Evolutionary conservation across 306 rosid species (phyloP).

Genomic region (Castanospermum australe): DNA sequence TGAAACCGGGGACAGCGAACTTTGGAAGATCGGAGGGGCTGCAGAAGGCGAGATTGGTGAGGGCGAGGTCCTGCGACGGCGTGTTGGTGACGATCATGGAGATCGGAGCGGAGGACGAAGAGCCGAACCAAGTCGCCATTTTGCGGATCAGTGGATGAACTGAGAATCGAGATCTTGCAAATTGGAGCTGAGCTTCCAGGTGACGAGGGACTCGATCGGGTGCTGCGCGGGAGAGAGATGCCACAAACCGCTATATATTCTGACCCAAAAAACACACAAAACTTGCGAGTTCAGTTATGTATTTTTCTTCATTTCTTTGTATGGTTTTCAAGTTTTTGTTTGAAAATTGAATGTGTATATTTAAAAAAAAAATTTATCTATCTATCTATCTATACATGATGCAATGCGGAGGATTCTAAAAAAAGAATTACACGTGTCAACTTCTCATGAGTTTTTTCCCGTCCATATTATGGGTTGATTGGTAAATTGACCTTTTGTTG

Average conservation of each 20-base stretch:
- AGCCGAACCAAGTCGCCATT: constrained; percentile 64
- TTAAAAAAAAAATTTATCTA: too few relatives aligned
- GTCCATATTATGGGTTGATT: too few relatives aligned
- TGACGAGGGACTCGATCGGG: neutral
- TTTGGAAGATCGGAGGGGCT: constrained; percentile 61
- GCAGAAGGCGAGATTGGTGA: constrained; percentile 77
- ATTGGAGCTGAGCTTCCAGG: constrained; percentile 22
- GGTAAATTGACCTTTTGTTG: too few relatives aligned
- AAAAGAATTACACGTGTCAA: too few relatives aligned
- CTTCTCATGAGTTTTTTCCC: too few relatives aligned
- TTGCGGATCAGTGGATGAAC: neutral
- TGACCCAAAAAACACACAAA: neutral
- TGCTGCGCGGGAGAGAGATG: constrained; percentile 32
- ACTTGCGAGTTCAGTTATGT: too few relatives aligned
- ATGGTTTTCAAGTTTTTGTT: too few relatives aligned
- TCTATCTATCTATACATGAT: too few relatives aligned
- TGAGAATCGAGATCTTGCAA: too few relatives aligned
- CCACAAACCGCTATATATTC: neutral
- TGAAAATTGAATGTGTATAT: too few relatives aligned
- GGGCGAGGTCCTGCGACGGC: constrained; percentile 68
- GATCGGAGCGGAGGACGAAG: constrained; percentile 44
- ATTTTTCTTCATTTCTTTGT: too few relatives aligned
- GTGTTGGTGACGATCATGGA: constrained; percentile 66
- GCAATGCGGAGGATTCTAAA: too few relatives aligned
- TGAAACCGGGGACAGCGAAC: constrained; percentile 64